Base-by-base conservation (phyloP, 331 rosid genomes). In the Stylosanthes scabra region DNA sequence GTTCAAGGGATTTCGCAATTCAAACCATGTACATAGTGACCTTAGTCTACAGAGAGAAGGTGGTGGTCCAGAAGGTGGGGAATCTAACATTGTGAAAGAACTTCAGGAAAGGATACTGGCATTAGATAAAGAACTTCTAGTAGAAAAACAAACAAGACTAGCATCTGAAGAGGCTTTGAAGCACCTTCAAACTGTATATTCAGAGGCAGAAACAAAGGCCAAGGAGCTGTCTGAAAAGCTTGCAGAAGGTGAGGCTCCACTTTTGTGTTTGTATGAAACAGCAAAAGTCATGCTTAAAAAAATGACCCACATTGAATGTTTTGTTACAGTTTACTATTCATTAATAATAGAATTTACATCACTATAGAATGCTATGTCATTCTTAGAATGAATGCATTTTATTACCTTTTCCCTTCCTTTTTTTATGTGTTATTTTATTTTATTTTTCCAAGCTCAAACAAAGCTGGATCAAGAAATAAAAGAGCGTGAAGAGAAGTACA, bases 141-240 rank as follows among this genome's bases (percentile, higher is more conserved):
- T 86, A 76, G 98, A 95, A 81, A 95, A 82, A 46, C 91, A 88
- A 76, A 95, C 97, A 9, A 91, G 97, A 63, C 83, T 74, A 60
- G 97, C 99, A 11, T 90, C 97, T 0, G 99, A 95, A 74, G 90
- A 75, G 79, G 96, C 98, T 74, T 70, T 95, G 83, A 86, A 95
- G 90, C 99, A 92, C 75, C 90, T 95, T 75, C 93, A 81, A 66
- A 65, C 15, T 39, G 74, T 81, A 39, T 88, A 88, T 61, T 83
- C 89, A 41, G 99, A 95, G 61, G 90, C 97, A 46, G 98, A 92
- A 80, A 80, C 88, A 11, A 92, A 83, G 82, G 87, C 89, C 34
- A 86, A 79, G 49, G 91, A 95, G 62, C 93, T 95, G 59, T 82
- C 99, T 71, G 85, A 59, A 51, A 92, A 92, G 88, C 97, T 95